A percentile compares a stretch with the other conserved stretches of the same genome.
phyloP scores from a whole-genome alignment of 495 filamentous ascomycete genomes.

The Xylaria sp. region DNA sequence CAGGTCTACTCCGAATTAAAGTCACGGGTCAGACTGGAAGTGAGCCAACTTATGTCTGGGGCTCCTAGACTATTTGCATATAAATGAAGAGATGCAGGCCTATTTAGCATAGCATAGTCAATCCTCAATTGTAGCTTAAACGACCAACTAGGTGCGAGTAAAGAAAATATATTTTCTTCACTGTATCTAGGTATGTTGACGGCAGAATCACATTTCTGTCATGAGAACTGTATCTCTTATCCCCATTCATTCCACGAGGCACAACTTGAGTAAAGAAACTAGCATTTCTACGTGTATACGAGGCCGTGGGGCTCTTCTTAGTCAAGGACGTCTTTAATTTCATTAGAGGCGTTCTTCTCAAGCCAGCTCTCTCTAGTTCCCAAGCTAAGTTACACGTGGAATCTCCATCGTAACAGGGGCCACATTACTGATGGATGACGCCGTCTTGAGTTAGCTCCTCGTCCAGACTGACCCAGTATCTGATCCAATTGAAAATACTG shows the following conservation, averaged over 20 bases:
- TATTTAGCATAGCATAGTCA: too few relatives aligned
- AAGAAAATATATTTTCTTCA: too few relatives aligned
- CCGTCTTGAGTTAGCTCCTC: constrained; percentile 24
- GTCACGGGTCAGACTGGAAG: not conserved
- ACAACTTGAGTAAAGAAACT: too few relatives aligned
- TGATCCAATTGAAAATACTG: constrained; percentile 71
- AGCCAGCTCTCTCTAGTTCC: not conserved
- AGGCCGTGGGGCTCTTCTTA: not conserved
- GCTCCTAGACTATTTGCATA: not conserved
- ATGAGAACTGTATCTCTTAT: too few relatives aligned
- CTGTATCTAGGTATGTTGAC: too few relatives aligned
- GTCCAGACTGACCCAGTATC: constrained; percentile 19
- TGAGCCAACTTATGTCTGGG: not conserved
- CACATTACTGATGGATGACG: constrained; percentile 15
- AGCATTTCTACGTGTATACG: too few relatives aligned
- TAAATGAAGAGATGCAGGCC: too few relatives aligned
- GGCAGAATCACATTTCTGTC: too few relatives aligned
- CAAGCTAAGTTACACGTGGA: not conserved
- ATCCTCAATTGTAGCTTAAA: too few relatives aligned
- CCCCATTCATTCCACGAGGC: too few relatives aligned
- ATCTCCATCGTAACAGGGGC: not conserved
- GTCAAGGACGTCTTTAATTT: not conserved
- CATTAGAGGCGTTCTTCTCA: not conserved
- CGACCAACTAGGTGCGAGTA: too few relatives aligned
- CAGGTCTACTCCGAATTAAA: not conserved